These are phyloP conservation scores for Vairimorpha necatrix DNA, from an alignment of 371 early-diverging fungal genomes.

Conservation along the genomic window DNA sequence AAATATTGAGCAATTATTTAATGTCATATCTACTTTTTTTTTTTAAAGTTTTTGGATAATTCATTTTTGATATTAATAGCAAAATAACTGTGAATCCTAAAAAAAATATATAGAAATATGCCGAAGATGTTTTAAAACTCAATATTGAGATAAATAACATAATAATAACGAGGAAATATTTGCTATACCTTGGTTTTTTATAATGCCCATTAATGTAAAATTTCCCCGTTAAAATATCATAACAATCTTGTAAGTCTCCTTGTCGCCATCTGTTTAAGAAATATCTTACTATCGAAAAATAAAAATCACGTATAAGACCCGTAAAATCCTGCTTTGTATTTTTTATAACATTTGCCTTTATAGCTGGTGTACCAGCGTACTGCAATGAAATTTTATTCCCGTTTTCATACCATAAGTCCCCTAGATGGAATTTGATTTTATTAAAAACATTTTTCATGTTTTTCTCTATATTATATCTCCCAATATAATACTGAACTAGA, in stretches of 20 bases:
- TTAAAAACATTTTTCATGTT: conserved; percentile 1
- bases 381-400: conserved; percentile 86
- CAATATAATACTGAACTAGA: conserved; percentile 85
- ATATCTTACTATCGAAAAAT: conserved; percentile 59
- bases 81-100: too few species aligned
- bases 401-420: conserved; percentile 92
- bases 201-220: too few species aligned
- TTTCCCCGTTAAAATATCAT: conserved; percentile 54
- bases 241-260: conserved; percentile 55
- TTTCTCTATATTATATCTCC: conserved; percentile 68
- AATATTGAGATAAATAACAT: too few species aligned
- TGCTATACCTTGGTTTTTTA: too few species aligned
- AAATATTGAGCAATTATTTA: too few species aligned
- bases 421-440: conserved; percentile 66
- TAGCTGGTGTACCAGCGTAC: conserved; percentile 92
- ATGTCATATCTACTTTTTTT: too few species aligned
- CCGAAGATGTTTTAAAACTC: too few species aligned
- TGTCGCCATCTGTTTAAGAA: conserved; percentile 61
- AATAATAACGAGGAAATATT: too few species aligned
- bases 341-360: conserved; percentile 88
- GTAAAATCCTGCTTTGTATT: conserved; percentile 74
- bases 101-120: too few species aligned
- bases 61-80: too few species aligned
- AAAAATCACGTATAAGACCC: conserved; percentile 49
- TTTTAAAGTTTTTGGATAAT: too few species aligned